phyloP scores from a whole-genome alignment of 371 early-diverging fungal species.

The Parasitella parasitica region DNA sequence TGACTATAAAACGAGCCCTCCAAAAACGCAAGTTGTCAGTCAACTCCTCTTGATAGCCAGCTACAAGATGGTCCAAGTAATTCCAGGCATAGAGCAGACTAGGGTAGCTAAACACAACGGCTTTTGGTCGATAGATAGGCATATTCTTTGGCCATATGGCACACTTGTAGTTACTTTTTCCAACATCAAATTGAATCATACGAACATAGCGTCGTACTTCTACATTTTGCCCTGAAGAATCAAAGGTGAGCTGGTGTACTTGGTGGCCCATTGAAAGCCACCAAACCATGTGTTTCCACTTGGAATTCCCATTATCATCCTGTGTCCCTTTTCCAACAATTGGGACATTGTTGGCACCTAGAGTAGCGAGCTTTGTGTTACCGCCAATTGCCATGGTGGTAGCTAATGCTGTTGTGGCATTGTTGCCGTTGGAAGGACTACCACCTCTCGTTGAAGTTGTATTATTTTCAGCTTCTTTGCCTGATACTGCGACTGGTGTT shows the following conservation, averaged over 20 bases:
- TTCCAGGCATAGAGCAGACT: constrained; percentile 90
- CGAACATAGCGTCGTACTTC: constrained; percentile 91
- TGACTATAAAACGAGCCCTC: constrained; percentile 87
- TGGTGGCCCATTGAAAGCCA: constrained; percentile 86
- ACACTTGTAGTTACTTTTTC: constrained; percentile 71
- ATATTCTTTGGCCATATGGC: constrained; percentile 86
- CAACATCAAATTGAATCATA: constrained; percentile 58
- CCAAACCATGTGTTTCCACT: constrained; percentile 55
- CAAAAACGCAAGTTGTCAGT: constrained; percentile 82
- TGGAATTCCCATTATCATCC: constrained; percentile 25
- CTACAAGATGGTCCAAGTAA: constrained; percentile 82
- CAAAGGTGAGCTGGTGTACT: constrained; percentile 76
- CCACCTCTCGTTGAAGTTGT: constrained; percentile 2
- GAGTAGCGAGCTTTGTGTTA: constrained; percentile 2
- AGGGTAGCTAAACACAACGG: constrained; percentile 75
- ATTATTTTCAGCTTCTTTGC: constrained; percentile 7
- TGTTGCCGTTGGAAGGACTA: constrained; percentile 4
- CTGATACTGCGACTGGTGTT: neutral
- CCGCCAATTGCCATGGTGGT: constrained; percentile 7
- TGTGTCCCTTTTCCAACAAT: constrained; percentile 3
- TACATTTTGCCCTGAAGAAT: constrained; percentile 71
- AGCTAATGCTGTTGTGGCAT: constrained; percentile 2
- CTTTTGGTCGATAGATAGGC: constrained; percentile 56
- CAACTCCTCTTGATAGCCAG: constrained; percentile 84
- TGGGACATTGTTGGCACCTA: constrained; percentile 1